Evolutionary conservation across 495 filamentous ascomycete species (phyloP).

Genomic region (Pyrenula massariospora): DNA sequence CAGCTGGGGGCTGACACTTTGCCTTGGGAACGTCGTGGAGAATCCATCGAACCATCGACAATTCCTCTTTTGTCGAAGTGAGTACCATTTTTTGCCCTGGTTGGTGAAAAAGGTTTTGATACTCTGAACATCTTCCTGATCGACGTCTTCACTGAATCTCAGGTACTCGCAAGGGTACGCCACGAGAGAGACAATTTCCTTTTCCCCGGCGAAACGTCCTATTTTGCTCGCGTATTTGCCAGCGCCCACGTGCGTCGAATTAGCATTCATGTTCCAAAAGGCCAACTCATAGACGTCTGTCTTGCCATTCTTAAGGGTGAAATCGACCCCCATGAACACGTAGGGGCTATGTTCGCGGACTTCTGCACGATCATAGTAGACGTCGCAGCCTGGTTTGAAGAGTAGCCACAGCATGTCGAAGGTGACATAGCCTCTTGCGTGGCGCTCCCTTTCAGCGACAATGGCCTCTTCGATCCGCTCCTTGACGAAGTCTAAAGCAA

Average conservation of each 20-base stretch:
- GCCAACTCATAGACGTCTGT: background rate
- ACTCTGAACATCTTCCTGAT: no score
- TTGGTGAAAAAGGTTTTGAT: no score
- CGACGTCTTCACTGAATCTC: no score
- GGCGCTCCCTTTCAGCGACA: conserved; percentile 10
- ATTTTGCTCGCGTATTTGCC: background rate
- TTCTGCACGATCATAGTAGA: conserved; percentile 4
- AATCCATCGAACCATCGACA: no score
- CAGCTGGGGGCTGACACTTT: no score
- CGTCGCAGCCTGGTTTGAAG: conserved; percentile 9
- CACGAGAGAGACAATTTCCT: no score
- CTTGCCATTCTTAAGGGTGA: background rate
- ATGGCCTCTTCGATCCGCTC: conserved; percentile 5
- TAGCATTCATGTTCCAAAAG: conserved; percentile 2
- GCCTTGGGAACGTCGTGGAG: no score
- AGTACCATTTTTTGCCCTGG: no score
- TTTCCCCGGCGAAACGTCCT: conserved; percentile 4
- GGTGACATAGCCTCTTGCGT: conserved; percentile 7
- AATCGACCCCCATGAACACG: conserved; percentile 1
- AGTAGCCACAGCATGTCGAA: conserved; percentile 16
- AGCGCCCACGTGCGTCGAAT: conserved; percentile 1
- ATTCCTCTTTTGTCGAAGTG: no score
- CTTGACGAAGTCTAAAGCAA: conserved; percentile 7
- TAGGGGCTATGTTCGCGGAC: conserved; percentile 1
- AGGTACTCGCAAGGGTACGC: no score